phyloP scores from a whole-genome alignment of 164 flowering plant genomes.

The Buxus sempervirens region DNA sequence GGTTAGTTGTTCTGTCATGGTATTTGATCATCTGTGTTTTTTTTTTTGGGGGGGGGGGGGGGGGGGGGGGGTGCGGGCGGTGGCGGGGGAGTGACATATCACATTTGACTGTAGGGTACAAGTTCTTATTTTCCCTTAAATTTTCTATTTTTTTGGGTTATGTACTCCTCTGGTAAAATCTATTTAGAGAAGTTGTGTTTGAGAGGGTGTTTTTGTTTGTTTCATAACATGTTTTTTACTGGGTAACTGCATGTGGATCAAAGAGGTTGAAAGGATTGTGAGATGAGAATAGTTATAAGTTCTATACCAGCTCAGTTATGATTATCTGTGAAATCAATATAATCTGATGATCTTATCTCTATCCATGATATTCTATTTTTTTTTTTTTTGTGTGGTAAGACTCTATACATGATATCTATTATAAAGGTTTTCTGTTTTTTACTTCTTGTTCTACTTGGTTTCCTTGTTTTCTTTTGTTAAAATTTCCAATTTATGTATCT shows the following conservation, averaged over 20 bases:
- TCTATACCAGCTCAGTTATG: not conserved
- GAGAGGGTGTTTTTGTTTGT: not conserved
- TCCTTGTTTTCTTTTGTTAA: not conserved
- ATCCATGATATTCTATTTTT: no score
- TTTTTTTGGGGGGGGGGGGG: no score
- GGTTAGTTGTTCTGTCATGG: no score
- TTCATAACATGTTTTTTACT: not conserved
- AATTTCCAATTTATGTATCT: not conserved
- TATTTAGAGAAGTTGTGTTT: not conserved
- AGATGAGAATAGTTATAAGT: not conserved
- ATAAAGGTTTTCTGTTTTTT: no score
- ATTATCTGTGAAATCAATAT: not conserved
- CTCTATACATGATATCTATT: no score
- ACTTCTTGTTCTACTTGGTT: not conserved
- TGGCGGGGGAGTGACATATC: no score
- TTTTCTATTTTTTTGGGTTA: not conserved
- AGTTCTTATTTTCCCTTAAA: no score
- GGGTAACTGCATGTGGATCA: not conserved
- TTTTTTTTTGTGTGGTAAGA: no score
- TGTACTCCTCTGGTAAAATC: not conserved
- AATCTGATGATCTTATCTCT: no score
- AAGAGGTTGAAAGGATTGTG: not conserved
- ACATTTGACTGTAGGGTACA: no score
- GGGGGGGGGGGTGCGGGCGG: no score
- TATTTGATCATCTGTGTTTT: no score